phyloP scores from a whole-genome alignment of 345 rosid genomes.

The Ceriops decandra region DNA sequence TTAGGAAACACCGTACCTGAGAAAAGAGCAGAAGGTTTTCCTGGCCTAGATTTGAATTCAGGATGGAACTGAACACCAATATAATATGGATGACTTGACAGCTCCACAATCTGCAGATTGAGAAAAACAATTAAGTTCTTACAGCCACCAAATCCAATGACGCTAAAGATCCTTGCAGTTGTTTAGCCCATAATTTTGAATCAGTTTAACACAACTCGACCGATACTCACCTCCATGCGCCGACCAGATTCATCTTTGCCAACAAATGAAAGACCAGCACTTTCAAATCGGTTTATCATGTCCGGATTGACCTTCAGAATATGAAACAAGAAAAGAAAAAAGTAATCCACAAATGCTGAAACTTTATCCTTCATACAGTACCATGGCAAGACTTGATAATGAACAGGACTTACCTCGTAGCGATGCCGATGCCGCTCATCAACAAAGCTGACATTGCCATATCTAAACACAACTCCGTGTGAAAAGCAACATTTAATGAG shows the following conservation, averaged over 20 bases:
- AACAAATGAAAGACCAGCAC: slow-evolving; percentile 80
- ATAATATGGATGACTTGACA: slow-evolving; percentile 59
- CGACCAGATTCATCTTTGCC: slow-evolving; percentile 90
- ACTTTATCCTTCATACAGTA: too few relatives aligned
- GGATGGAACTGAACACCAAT: slow-evolving; percentile 93
- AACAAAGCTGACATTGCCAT: slow-evolving; percentile 50
- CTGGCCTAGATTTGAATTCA: slow-evolving; percentile 92
- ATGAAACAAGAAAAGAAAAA: background rate
- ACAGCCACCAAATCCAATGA: background rate
- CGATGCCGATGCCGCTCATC: slow-evolving; percentile 93
- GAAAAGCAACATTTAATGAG: background rate
- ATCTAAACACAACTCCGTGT: slow-evolving; percentile 40
- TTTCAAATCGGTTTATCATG: slow-evolving; percentile 63
- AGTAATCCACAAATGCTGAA: too few relatives aligned
- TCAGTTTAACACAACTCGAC: background rate
- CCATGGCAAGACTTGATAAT: background rate
- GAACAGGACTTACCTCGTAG: slow-evolving; percentile 63
- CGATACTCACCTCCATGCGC: slow-evolving; percentile 72
- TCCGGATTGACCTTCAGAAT: slow-evolving; percentile 77
- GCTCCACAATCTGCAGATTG: slow-evolving; percentile 49
- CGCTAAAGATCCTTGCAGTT: background rate
- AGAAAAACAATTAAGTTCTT: slow-evolving; percentile 1
- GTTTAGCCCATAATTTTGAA: background rate
- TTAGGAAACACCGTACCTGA: slow-evolving; percentile 42
- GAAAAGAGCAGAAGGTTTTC: slow-evolving; percentile 84